Evolutionary conservation across 371 early-diverging fungal genomes (phyloP), one percentile per base, ranked within the genome.

Genomic region (Encephalitozoon romaleae): DNA sequence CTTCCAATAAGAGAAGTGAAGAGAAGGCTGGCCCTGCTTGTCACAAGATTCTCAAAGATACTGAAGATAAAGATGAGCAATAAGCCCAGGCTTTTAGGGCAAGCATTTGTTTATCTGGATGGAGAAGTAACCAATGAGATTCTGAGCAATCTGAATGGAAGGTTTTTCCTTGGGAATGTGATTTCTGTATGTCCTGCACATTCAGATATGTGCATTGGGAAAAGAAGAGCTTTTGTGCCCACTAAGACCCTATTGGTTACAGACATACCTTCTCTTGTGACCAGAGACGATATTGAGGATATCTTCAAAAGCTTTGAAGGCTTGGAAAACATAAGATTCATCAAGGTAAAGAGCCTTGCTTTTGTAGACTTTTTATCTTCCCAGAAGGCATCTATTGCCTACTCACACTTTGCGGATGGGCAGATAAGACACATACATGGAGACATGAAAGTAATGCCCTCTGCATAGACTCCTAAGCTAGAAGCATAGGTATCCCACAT

Each of bases 101-200:
- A 59, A 18, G 59, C 59, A 59, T 59, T 59, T 59, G 59, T 59
- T 15, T 34, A 34, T 59, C 59, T 59, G 28, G 59, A 59, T 15
- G 34, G 21, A 12, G 59, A 59, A 34, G 18, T 59, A 30, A 59
- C 59, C 18, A 38, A 34, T n/a, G 59, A 30, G 38, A 38, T 59
- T 59, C 18, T 59, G 30, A 34, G 11, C 15, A 34, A n/a, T 34
- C 38, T 59, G 9, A 15, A 59, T 1, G 38, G 38, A 34, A 59
- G 30, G 18, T 30, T 59, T 28, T 59, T 59, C 21, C 59, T 59
- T 59, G 59, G 59, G 9, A 34, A 30, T 18, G 38, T 28, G 59
- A 59, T 59, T 11, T 34, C 34, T 1, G 59, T 18, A 32, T 59
- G 59, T 59, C 34, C 59, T 11, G 59, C 59, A 15, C 59, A 21